These are phyloP conservation scores for Zygotorulaspora danielsina DNA, from an alignment of 805 yeast genomes.

Conservation along the genomic window DNA sequence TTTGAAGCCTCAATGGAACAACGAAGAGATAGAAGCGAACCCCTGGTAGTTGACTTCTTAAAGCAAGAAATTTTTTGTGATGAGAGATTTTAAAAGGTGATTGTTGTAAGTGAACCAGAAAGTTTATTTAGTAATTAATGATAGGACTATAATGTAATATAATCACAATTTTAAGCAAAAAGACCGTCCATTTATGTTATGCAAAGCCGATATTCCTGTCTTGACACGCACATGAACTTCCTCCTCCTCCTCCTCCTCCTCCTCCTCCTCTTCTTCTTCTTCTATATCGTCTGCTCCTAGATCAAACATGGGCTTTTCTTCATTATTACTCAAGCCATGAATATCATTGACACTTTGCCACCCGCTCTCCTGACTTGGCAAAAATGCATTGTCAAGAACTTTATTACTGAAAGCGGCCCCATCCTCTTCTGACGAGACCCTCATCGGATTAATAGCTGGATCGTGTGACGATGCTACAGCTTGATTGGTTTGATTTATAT, in stretches of 20 bases:
- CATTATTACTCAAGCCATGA: slow-evolving; percentile 23
- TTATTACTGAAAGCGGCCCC: slow-evolving; percentile 12
- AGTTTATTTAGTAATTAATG: too few relatives aligned
- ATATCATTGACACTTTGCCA: slow-evolving; percentile 35
- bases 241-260: slow-evolving; percentile 17
- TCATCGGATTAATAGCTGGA: background rate
- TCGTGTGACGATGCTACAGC: background rate
- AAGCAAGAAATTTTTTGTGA: too few relatives aligned
- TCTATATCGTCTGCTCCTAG: slow-evolving; percentile 3
- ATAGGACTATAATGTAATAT: too few relatives aligned
- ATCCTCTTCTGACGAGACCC: slow-evolving; percentile 4
- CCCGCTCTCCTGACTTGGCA: slow-evolving; percentile 20
- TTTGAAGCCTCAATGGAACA: slow-evolving; percentile 41
- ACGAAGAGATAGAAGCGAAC: slow-evolving; percentile 52
- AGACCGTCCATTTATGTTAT: slow-evolving; percentile 39
- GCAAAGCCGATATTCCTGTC: slow-evolving; percentile 40
- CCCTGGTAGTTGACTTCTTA: slow-evolving; percentile 54
- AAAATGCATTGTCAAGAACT: slow-evolving; percentile 11
- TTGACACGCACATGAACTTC: slow-evolving; percentile 43
- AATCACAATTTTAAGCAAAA: slow-evolving; percentile 25
- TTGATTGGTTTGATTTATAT: background rate
- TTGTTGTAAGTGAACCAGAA: too few relatives aligned
- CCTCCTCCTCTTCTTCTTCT: slow-evolving; percentile 19
- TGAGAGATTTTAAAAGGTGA: too few relatives aligned
- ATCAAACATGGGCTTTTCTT: slow-evolving; percentile 13